These are phyloP conservation scores for Mucor mucedo DNA, from an alignment of 371 early-diverging fungal genomes.

Conservation along the genomic window DNA sequence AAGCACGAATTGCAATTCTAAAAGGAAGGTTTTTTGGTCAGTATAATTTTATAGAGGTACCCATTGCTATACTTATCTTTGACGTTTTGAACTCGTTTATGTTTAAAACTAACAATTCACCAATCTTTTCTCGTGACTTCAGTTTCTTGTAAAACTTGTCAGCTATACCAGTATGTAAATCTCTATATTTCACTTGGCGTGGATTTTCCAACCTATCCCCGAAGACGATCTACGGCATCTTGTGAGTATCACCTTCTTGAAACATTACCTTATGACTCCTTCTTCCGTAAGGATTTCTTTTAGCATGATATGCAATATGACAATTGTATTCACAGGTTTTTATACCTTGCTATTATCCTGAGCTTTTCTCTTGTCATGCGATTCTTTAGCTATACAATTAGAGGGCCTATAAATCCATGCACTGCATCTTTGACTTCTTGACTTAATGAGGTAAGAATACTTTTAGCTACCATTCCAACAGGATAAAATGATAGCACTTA, in stretches of 20 bases:
- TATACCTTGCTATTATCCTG: background rate
- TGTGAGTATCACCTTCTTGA: background rate
- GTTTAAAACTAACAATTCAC: background rate
- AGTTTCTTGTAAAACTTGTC: background rate
- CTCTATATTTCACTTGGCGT: slow-evolving; percentile 6
- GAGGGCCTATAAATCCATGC: too few species aligned
- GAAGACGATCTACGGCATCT: slow-evolving; percentile 1
- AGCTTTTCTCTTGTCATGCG: background rate
- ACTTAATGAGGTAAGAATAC: too few species aligned
- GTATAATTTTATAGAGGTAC: too few species aligned
- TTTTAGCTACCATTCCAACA: too few species aligned
- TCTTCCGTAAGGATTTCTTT: background rate
- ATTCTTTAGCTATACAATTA: too few species aligned
- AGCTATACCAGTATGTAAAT: background rate
- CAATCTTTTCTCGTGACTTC: background rate
- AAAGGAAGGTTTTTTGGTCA: too few species aligned
- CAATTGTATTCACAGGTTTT: background rate
- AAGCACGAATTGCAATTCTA: too few species aligned
- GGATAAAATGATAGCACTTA: too few species aligned
- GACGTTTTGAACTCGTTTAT: slow-evolving; percentile 4
- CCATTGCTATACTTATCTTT: background rate
- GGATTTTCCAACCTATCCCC: background rate
- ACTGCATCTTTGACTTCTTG: too few species aligned
- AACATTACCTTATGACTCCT: background rate
- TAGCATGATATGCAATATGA: background rate